Percentiles rank a stretch among this genome's conserved stretches.
These are phyloP conservation scores for Lipomyces oligophaga DNA, from an alignment of 805 yeast species.

Conservation along the genomic window DNA sequence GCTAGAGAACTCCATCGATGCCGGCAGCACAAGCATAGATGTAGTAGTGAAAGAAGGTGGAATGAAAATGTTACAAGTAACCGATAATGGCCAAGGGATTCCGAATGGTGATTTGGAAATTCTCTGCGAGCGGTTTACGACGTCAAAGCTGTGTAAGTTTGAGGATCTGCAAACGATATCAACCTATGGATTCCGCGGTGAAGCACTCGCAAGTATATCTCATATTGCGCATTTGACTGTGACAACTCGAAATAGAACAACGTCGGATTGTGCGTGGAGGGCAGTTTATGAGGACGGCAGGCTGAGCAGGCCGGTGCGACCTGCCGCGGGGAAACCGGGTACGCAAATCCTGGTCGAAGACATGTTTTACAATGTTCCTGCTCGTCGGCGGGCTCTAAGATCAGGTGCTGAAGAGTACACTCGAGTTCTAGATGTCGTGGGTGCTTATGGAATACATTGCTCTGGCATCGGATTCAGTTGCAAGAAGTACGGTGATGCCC, in stretches of 20 bases:
- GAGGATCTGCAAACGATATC: constrained; percentile 68
- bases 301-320: constrained; percentile 52
- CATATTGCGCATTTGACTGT: constrained; percentile 82
- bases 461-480: constrained; percentile 68
- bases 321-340: constrained; percentile 83
- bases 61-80: constrained; percentile 72
- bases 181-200: constrained; percentile 95
- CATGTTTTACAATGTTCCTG: constrained; percentile 80
- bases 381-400: constrained; percentile 64
- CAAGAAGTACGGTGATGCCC: constrained; percentile 73
- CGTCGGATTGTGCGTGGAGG: constrained; percentile 64
- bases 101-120: constrained; percentile 64
- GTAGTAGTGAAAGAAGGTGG: constrained; percentile 91
- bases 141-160: constrained; percentile 72
- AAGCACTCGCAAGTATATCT: constrained; percentile 90
- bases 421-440: constrained; percentile 75
- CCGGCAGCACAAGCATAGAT: constrained; percentile 69
- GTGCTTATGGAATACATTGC: constrained; percentile 76
- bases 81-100: constrained; percentile 89
- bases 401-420: constrained; percentile 70
- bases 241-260: constrained; percentile 63
- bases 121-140: constrained; percentile 88
- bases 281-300: constrained; percentile 67
- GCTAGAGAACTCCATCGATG: constrained; percentile 89
- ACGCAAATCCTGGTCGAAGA: constrained; percentile 84